Evolutionary conservation across 495 filamentous ascomycete species (phyloP), one percentile per base, ranked within the genome.

Genomic region (Podospora pseudoanserina): DNA sequence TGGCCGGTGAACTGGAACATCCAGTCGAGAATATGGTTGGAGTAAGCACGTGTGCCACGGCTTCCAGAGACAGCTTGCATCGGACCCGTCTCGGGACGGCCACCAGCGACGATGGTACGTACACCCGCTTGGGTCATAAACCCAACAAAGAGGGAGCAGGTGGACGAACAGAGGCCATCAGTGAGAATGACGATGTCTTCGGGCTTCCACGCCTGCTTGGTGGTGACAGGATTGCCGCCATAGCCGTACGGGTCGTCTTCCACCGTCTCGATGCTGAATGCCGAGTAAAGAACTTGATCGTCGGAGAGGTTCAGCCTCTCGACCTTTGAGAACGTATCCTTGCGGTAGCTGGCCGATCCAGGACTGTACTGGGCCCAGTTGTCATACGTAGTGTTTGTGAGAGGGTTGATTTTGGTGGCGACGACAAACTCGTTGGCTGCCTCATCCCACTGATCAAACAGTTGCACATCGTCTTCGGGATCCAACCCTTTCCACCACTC

Each of bases 21-120:
- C 9, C 30, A 39, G 65, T 83, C 79, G 0, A 83, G 68, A 19
- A 64, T 58, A 57, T 19, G 4, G 27, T 56, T 28, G 7, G 34
- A 63, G 55, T 73, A 71, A 4, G 60, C 63, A 13, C 67, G 49
- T 5, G 67, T 74, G 19, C 86, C 87, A 71, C 88, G 87, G 2
- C 84, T 81, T 32, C 87, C 87, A 16, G 85, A 84, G 30, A 87
- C 79, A 26, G 79, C 84, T 77, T 89, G 87, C 79, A 89, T 89
- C 6, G 80, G 78, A 4, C 79, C 78, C 4, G 77, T 70, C 56
- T 75, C 76, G 5, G 86, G 84, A 16, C 83, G 82, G 20, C 88
- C 88, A n/a, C 87, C 87, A 34, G 87, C 79, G 18, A 84, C 79
- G 27, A 89, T 79, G n/a, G 83, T 83, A 60, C 84, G 85, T 0